Evolutionary conservation across 495 filamentous ascomycete species (phyloP).

Genomic region (Daldinia vernicosa): DNA sequence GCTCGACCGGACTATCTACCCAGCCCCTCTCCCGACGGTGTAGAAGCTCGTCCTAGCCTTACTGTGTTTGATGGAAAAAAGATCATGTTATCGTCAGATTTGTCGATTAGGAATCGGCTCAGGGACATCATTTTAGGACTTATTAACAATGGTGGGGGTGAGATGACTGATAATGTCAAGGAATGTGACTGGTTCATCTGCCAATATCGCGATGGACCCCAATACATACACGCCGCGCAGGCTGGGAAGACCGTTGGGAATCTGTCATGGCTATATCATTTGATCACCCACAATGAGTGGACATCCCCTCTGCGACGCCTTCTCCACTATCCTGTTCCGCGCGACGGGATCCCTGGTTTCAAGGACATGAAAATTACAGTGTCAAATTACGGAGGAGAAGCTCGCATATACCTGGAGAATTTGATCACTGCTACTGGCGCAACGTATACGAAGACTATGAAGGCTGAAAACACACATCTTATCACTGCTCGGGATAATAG

Average conservation of each 20-base stretch:
- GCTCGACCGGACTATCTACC: constrained; percentile 67
- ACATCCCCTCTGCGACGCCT: constrained; percentile 81
- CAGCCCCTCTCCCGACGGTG: constrained; percentile 50
- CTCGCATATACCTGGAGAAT: constrained; percentile 91
- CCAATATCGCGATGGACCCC: constrained; percentile 80
- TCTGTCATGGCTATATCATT: constrained; percentile 89
- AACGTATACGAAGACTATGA: constrained; percentile 90
- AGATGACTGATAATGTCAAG: constrained; percentile 70
- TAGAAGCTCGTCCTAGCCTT: constrained; percentile 46
- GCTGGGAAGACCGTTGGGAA: constrained; percentile 85
- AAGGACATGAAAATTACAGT: constrained; percentile 78
- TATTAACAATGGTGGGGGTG: constrained; percentile 73
- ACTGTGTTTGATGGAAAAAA: constrained; percentile 73
- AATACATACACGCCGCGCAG: constrained; percentile 80
- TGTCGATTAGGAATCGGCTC: constrained; percentile 72
- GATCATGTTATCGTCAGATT: constrained; percentile 74
- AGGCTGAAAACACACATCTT: constrained; percentile 91
- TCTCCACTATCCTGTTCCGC: constrained; percentile 87
- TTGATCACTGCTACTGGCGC: constrained; percentile 83
- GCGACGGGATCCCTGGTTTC: constrained; percentile 80
- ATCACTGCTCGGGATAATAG: constrained; percentile 87
- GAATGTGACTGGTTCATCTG: constrained; percentile 85
- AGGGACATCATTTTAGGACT: constrained; percentile 72
- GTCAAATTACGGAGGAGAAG: constrained; percentile 96
- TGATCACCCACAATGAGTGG: constrained; percentile 89